Evolutionary conservation across 1,284 basidiomycete species (phyloP).

Genomic region (Mycosarcoma maydis): DNA sequence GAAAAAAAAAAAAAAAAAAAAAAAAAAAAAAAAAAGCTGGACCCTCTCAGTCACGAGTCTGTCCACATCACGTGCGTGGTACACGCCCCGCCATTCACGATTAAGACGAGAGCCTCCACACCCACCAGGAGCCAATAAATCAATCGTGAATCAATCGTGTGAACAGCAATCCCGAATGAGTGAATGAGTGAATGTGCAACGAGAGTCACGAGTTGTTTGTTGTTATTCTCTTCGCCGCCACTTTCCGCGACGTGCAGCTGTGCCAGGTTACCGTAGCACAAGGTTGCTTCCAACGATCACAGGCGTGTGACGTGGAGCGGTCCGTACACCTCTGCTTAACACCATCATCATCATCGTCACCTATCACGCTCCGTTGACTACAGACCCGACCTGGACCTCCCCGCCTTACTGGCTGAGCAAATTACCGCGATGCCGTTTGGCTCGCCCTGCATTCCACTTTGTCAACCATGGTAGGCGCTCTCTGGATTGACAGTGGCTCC

Average conservation of each 20-base stretch:
- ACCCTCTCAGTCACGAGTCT: conserved; percentile 10
- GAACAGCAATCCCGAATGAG: too few species aligned
- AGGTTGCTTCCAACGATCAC: neutral
- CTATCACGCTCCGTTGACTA: too few species aligned
- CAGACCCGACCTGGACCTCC: too few species aligned
- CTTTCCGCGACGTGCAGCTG: conserved; percentile 13
- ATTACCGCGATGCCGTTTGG: conserved; percentile 14
- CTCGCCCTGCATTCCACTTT: neutral
- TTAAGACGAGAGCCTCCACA: conserved; percentile 8
- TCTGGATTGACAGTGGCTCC: conserved; percentile 40
- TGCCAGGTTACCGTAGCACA: neutral
- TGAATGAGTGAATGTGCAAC: too few species aligned
- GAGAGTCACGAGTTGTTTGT: too few species aligned
- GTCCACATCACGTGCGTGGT: conserved; percentile 13
- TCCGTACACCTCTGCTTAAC: too few species aligned
- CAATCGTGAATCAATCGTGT: too few species aligned
- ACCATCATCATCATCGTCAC: neutral
- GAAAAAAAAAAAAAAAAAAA: neutral
- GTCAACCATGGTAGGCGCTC: conserved; percentile 31
- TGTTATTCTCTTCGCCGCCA: neutral
- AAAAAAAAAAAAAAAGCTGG: conserved; percentile 8
- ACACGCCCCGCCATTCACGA: neutral
- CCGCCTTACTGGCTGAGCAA: too few species aligned
- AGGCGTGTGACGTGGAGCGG: neutral
- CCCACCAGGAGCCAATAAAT: too few species aligned